Base-by-base conservation (phyloP, 108 stramenopile genomes). In the Skeletonema grethae region DNA sequence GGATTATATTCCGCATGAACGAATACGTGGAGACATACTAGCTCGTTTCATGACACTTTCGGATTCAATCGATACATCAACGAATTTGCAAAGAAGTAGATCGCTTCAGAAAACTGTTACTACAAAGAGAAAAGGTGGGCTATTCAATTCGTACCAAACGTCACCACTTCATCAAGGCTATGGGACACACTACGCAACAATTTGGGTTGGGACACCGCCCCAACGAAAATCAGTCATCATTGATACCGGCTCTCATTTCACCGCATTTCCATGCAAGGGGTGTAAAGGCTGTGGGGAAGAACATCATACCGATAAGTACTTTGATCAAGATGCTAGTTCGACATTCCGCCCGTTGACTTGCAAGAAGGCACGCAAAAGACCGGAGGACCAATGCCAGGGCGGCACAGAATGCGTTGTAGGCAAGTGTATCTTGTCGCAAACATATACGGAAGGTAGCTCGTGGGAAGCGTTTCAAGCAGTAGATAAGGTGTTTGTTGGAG, bases 211-310 rank as follows among this genome's bases (percentile, higher is more conserved):
- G 13, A 85, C 95, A 18, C 97, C 76, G 30, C 88, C 97, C 3
- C 97, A 97, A 74, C 89, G 98, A 20, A 90, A 96, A 41, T 88
- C 95, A 13, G 90, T 98, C 36, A 98, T 98, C 69, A 87, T 98
- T 57, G 98, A 98, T 73, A 98, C 98, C 5, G 98, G 98, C 2
- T 84, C 82, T 15, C 95, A 94, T 67, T 95, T 79, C 82, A 97
- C 96, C 0, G 98, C 97, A 18, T 98, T 98, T 69, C 98, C 98
- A 0, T 98, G 97, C 77, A 81, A 67, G 39, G 84, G 83, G 11
- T 98, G 98, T 63, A 20, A 64, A 8, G 65, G 76, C 38, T 93
- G 97, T 71, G 97, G 97, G 2, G 76, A 87, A 36, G 57, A 83
- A 15, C 85, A 92, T 81, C 98, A 98, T 63, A 97, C 98, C 2